These are phyloP conservation scores for Fusarium sp. DNA, from an alignment of 2,329 filamentous ascomycete species.

Conservation along the genomic window DNA sequence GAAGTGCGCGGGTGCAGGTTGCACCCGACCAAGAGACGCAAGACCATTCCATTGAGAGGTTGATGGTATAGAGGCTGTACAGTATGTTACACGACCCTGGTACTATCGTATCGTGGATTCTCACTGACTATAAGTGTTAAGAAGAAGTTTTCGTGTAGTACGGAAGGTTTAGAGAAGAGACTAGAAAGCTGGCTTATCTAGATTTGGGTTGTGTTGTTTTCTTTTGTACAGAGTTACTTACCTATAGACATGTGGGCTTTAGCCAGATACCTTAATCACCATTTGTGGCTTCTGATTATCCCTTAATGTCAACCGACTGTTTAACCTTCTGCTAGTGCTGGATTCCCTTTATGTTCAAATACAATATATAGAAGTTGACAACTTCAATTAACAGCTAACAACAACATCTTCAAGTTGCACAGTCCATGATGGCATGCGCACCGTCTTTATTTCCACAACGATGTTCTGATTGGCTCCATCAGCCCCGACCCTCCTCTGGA, in stretches of 20 bases:
- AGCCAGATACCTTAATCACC: background rate
- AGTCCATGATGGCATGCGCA: constrained; percentile 18
- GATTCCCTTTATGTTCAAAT: background rate
- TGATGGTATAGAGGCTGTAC: constrained; percentile 8
- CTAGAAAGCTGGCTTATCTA: constrained; percentile 30
- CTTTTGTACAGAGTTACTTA: no score
- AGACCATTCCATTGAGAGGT: constrained; percentile 7
- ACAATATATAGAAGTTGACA: background rate
- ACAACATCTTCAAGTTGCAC: constrained; percentile 4
- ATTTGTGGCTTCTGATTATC: no score
- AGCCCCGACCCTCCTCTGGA: constrained; percentile 22
- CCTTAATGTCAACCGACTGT: no score
- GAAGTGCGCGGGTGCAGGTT: constrained; percentile 17
- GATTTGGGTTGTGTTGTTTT: background rate
- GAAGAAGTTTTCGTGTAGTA: background rate
- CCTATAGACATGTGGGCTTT: no score
- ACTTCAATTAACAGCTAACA: background rate
- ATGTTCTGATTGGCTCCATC: constrained; percentile 25
- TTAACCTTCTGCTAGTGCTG: background rate
- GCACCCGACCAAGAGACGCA: constrained; percentile 2
- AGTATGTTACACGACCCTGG: background rate
- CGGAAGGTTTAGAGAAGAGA: background rate
- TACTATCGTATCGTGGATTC: no score
- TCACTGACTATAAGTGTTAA: constrained; percentile 3
- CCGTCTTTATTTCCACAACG: constrained; percentile 4